These are phyloP conservation scores for Fraxinus xanthoxyloides DNA, from an alignment of 305 asterid species.

Conservation along the genomic window DNA sequence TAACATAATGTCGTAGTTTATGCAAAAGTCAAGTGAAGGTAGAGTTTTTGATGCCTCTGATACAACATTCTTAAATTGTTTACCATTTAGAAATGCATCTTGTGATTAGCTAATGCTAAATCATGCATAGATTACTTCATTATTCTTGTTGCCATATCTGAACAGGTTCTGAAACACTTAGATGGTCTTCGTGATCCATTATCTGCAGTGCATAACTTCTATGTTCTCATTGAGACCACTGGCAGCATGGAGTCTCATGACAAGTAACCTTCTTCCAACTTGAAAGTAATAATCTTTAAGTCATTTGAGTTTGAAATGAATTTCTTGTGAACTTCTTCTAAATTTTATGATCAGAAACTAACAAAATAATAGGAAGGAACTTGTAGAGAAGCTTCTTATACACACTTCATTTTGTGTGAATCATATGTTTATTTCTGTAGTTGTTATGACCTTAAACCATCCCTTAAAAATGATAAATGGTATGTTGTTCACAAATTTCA, in stretches of 20 bases:
- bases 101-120: not conserved
- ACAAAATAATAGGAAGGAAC: not conserved
- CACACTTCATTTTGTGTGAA: not conserved
- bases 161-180: constrained; percentile 82
- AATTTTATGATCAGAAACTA: not conserved
- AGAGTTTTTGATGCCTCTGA: not conserved
- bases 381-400: not conserved
- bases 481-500: not conserved
- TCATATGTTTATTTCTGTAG: not conserved
- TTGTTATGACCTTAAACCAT: not conserved
- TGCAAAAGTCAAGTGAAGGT: not conserved
- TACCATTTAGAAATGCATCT: not conserved
- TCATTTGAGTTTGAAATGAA: constrained; percentile 22
- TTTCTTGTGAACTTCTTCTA: not conserved
- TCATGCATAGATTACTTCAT: constrained; percentile 19
- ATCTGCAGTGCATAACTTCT: constrained; percentile 76
- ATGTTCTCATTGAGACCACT: constrained; percentile 91
- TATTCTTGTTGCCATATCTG: constrained; percentile 24
- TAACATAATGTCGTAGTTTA: not conserved
- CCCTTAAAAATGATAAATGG: not conserved
- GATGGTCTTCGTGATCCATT: constrained; percentile 96
- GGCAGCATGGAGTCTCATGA: constrained; percentile 91
- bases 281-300: constrained; percentile 20
- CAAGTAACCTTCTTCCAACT: constrained; percentile 54
- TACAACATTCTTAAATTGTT: not conserved